Evolutionary conservation across 345 rosid species (phyloP), one percentile per base, ranked within the genome.

Genomic region (Brassica carinata): DNA sequence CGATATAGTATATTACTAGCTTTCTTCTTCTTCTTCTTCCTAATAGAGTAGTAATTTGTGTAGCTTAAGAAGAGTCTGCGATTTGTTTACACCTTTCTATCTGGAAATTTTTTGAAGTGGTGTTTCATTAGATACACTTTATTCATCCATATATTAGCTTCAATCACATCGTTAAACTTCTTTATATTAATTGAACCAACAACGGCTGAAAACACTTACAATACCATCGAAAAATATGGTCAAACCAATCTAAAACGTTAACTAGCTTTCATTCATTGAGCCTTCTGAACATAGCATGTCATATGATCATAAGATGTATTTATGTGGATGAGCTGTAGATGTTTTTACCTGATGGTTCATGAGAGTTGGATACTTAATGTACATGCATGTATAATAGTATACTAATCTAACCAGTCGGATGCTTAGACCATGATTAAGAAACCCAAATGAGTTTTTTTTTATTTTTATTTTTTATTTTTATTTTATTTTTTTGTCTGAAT

Each of bases 331-430:
- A 64, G 31, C 3, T 31, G 58, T 53, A 26, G 33, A 64, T 53
- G 64, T 26, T 51, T 57, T 34, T 3, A 72, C 8, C 15, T 67
- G 30, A 48, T 53, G 8, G 11, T 38, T 29, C 38, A 79, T 79
- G 70, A 73, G 74, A 73, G 67, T 29, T 29, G 31, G 31, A 29
- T 29, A 67, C 70, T 23, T 59, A 69, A 29, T 53, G 48, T 30
- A 67, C 82, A 67, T 79, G 73, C 57, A 78, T 57, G 81, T 69
- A 64, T 51, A 66, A 48, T 74, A 79, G 74, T 68, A 61, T 48
- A 61, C 5, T 79, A 73, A 74, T 69, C 82, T 40, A 53, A 79
- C 38, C 82, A 73, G 74, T 61, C 48, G 74, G 83, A 79, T 74
- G 79, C 83, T 79, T 79, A 19, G 23, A 19, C 23, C 23, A 19